Conservation (phyloP, 768 basidiomycete genomes). For the Kwoniella sp. region DNA sequence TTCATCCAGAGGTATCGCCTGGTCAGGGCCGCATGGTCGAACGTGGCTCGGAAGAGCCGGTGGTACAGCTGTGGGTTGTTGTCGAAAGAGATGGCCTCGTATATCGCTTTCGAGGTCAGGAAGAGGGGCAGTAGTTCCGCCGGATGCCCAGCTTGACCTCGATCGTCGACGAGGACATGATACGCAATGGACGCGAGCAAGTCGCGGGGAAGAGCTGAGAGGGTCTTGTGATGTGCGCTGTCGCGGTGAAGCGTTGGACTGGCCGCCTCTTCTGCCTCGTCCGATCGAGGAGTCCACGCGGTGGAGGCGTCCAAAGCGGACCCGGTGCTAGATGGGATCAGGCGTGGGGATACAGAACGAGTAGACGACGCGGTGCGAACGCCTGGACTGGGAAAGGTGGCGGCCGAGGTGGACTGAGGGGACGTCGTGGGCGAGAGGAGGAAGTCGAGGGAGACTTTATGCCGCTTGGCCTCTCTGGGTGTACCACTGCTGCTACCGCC, state of each 20-base stretch:
- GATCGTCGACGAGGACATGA: conserved; percentile 24
- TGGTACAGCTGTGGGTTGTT: conserved; percentile 42
- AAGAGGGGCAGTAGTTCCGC: conserved; percentile 30
- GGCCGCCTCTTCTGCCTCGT: too few species aligned
- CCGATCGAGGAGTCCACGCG: too few species aligned
- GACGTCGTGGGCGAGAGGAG: conserved; percentile 4
- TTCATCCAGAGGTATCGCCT: conserved; percentile 41
- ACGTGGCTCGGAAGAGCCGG: conserved; percentile 37
- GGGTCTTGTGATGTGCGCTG: background rate
- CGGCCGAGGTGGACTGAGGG: background rate
- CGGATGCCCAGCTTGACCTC: conserved; percentile 14
- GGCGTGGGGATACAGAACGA: too few species aligned
- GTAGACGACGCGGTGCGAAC: too few species aligned
- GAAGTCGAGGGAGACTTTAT: conserved; percentile 15
- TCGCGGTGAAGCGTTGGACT: too few species aligned
- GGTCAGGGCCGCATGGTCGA: conserved; percentile 39
- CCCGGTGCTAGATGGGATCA: too few species aligned
- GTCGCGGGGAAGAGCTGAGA: conserved; percentile 25
- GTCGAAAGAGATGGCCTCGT: conserved; percentile 31
- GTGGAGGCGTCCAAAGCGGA: too few species aligned
- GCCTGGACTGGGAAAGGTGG: too few species aligned
- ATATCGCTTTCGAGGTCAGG: conserved; percentile 20
- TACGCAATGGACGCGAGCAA: conserved; percentile 23
- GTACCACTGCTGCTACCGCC: too few species aligned
- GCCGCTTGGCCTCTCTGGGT: background rate